A percentile compares a stretch with the other conserved stretches of the same genome.
Evolutionary conservation across 2,329 filamentous ascomycete genomes (phyloP).

Genomic region (Penicillium expansum): DNA sequence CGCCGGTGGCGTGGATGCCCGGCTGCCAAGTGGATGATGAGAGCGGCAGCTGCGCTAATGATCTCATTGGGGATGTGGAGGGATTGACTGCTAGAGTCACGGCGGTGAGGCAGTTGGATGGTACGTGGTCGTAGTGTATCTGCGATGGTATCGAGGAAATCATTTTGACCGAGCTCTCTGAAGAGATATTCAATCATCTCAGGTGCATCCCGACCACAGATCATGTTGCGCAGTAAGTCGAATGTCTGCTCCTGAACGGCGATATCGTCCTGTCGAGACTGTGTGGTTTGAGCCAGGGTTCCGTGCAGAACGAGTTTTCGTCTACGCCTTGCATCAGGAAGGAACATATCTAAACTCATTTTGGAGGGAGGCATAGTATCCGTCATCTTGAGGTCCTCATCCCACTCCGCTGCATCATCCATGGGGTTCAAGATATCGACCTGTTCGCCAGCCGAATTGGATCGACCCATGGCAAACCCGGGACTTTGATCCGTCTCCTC

Average conservation of each 20-base stretch:
- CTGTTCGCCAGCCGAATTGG: constrained; percentile 60
- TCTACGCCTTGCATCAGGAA: constrained; percentile 41
- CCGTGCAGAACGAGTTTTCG: constrained; percentile 53
- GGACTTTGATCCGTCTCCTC: constrained; percentile 34
- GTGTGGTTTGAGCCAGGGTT: constrained; percentile 66
- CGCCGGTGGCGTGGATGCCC: constrained; percentile 75
- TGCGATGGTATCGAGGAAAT: constrained; percentile 76
- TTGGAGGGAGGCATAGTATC: constrained; percentile 43
- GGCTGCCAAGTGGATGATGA: constrained; percentile 85
- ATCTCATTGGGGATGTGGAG: constrained; percentile 57
- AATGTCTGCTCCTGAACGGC: constrained; percentile 88
- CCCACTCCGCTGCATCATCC: constrained; percentile 29
- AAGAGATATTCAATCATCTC: constrained; percentile 86
- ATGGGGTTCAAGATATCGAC: constrained; percentile 59
- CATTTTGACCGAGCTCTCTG: constrained; percentile 68
- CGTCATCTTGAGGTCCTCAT: constrained; percentile 36
- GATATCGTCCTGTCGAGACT: constrained; percentile 72
- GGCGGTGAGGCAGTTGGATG: constrained; percentile 33
- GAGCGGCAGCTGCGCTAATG: constrained; percentile 72
- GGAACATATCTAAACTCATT: constrained; percentile 37
- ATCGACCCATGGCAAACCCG: constrained; percentile 52
- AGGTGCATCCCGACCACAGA: constrained; percentile 61
- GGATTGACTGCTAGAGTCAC: constrained; percentile 30
- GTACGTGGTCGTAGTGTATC: constrained; percentile 66
- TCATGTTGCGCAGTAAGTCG: constrained; percentile 84